These are phyloP conservation scores for Pichia occidentalis DNA, from an alignment of 805 yeast genomes.

Conservation along the genomic window DNA sequence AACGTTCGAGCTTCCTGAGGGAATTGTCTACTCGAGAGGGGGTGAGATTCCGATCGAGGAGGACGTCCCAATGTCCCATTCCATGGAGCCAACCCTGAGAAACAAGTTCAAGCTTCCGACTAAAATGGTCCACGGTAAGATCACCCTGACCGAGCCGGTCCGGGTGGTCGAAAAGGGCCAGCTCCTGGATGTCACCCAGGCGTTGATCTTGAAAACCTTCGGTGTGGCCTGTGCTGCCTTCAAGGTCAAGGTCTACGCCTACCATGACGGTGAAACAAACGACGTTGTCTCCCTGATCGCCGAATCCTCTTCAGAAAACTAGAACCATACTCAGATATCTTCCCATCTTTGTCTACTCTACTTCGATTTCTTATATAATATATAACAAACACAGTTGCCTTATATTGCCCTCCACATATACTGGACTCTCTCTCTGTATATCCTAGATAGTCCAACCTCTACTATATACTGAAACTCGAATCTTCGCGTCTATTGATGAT, in stretches of 20 bases:
- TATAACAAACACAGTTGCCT: background rate
- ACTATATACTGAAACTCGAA: too few species aligned
- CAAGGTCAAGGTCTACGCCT: conserved; percentile 73
- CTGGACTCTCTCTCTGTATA: background rate
- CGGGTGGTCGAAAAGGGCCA: conserved; percentile 78
- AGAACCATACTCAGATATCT: background rate
- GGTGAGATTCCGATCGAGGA: conserved; percentile 87
- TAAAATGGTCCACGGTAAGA: conserved; percentile 81
- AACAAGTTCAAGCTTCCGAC: conserved; percentile 88
- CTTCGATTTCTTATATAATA: too few species aligned
- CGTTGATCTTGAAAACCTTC: conserved; percentile 85
- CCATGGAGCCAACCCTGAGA: conserved; percentile 89
- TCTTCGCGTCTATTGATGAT: too few species aligned
- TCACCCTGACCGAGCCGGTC: conserved; percentile 67
- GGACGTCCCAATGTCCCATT: conserved; percentile 94
- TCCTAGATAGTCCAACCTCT: too few species aligned
- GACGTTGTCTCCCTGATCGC: conserved; percentile 19
- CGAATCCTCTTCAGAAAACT: conserved; percentile 4
- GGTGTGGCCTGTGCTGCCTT: conserved; percentile 94
- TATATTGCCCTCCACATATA: background rate
- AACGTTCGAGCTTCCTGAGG: conserved; percentile 80
- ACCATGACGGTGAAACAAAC: conserved; percentile 56
- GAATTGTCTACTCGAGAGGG: conserved; percentile 90
- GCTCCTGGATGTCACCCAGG: conserved; percentile 79
- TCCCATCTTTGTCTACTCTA: too few species aligned